A percentile compares a stretch with the other conserved stretches of the same genome.
Evolutionary conservation across 1,139 yeast species (phyloP).

Genomic region (Saccharomyces hybrid): DNA sequence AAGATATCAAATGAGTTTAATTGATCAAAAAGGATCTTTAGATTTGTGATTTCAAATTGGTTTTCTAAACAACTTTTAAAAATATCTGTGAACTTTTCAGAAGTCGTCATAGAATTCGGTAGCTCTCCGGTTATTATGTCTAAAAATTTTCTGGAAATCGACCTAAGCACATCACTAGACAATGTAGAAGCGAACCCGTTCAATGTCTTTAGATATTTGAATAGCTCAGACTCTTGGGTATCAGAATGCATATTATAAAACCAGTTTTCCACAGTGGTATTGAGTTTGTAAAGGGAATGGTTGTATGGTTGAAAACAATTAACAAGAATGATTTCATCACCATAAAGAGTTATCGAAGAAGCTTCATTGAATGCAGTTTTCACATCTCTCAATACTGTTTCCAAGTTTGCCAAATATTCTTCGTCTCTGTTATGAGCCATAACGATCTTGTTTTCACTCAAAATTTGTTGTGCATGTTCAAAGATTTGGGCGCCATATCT

Average conservation of each 20-base stretch:
- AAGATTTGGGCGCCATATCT: constrained; percentile 21
- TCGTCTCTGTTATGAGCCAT: constrained; percentile 8
- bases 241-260: constrained; percentile 19
- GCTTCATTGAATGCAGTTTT: constrained; percentile 53
- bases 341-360: constrained; percentile 34
- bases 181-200: constrained; percentile 25
- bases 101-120: constrained; percentile 14
- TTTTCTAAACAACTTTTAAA: constrained; percentile 33
- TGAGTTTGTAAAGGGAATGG: constrained; percentile 26
- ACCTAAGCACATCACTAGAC: constrained; percentile 14
- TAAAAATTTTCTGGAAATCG: constrained; percentile 15
- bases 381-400: constrained; percentile 44
- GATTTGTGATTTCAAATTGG: constrained; percentile 28
- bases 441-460: constrained; percentile 24
- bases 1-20: constrained; percentile 29
- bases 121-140: constrained; percentile 20
- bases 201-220: constrained; percentile 19
- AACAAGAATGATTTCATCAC: constrained; percentile 25
- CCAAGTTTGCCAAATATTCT: constrained; percentile 28
- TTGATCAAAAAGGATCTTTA: constrained; percentile 31
- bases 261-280: constrained; percentile 22
- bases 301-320: constrained; percentile 23
- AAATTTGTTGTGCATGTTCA: constrained; percentile 20
- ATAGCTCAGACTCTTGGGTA: not conserved
- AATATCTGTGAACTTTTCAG: constrained; percentile 30